Evolutionary conservation across 306 rosid genomes (phyloP).

Genomic region (Ormosia semicastrata): DNA sequence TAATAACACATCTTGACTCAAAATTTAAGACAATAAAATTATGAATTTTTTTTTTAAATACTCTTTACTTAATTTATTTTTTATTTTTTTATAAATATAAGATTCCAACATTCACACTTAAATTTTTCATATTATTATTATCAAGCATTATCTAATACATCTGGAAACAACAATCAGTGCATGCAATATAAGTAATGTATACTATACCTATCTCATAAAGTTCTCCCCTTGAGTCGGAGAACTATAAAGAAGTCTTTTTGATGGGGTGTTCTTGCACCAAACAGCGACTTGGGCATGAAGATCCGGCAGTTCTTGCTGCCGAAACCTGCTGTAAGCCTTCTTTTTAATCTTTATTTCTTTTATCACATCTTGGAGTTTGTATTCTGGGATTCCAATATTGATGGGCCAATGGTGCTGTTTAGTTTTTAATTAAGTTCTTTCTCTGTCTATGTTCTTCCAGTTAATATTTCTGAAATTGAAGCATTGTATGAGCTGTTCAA

Average conservation of each 20-base stretch:
- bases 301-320: slow-evolving; percentile 44
- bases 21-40: too few species aligned
- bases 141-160: too few species aligned
- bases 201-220: not conserved
- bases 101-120: too few species aligned
- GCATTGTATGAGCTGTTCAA: slow-evolving; percentile 50
- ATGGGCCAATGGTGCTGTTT: not conserved
- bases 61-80: too few species aligned
- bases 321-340: slow-evolving; percentile 52
- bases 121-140: too few species aligned
- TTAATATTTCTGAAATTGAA: slow-evolving; percentile 43
- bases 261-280: slow-evolving; percentile 49
- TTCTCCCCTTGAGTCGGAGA: not conserved
- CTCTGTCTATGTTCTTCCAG: slow-evolving; percentile 21
- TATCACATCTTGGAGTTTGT: not conserved
- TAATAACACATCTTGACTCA: too few species aligned
- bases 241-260: not conserved
- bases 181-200: not conserved
- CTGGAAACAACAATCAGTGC: not conserved
- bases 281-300: slow-evolving; percentile 32
- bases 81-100: too few species aligned
- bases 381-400: not conserved
- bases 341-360: not conserved
- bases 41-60: too few species aligned
- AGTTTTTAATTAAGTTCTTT: not conserved